Evolutionary conservation across 495 filamentous ascomycete genomes (phyloP), one percentile per base, ranked within the genome.

Genomic region (Penicillium diatomitis): DNA sequence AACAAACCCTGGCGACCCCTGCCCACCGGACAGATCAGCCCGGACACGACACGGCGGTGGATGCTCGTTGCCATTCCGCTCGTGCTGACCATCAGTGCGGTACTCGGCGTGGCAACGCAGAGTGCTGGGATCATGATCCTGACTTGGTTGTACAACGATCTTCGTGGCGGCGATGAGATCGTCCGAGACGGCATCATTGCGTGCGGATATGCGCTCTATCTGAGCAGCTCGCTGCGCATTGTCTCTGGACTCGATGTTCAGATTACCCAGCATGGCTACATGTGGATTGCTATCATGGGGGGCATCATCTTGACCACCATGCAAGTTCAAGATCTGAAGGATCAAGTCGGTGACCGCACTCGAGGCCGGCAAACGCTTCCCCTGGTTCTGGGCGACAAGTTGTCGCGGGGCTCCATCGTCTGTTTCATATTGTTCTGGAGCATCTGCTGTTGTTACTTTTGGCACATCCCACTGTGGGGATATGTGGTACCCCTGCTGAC

Each of bases 1-100:
- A 84, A 84, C 63, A 84, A 83, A 58, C 73, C 75, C 3, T 82
- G 78, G 76, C 68, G 80, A 1, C 73, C 76, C 0, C 62, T 84
- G 3, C 77, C 75, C 0, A 53, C 58, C 0, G 57, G 64, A 2
- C 62, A 65, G 7, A 55, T 81, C 8, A 70, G 65, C 6, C 36
- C 54, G 0, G 54, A 53, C 0, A 60, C 74, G 33, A 64, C 75
- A 4, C 61, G 65, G 30, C 49, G 53, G 3, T 36, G 66, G 2
- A 36, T 81, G 29, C 54, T 78, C 0, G 32, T 51, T 4, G 28
- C 53, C 5, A 61, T 76, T 36, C 68, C 75, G 0, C 4, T 66
- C 8, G 61, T 57, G 11, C 45, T 74, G 32, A 40, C 46, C 4
- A 10, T 70, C 1, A 68, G 48, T 42, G 38, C 47, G 10, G 40